Evolutionary conservation across 1,284 basidiomycete genomes (phyloP).

Genomic region (Cryptococcus deneoformans): DNA sequence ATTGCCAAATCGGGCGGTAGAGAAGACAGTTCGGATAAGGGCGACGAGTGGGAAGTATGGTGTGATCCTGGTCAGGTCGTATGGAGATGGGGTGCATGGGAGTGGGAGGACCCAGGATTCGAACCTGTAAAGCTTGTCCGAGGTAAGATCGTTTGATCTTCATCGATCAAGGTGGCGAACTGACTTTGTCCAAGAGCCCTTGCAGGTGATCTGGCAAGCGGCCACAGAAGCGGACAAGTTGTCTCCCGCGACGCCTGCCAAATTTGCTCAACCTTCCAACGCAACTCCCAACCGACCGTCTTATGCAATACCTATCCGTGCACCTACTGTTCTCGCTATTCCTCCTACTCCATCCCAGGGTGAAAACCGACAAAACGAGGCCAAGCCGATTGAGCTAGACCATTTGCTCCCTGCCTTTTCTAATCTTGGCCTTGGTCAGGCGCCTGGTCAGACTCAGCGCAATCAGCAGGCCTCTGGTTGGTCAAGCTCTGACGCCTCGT

Average conservation of each 20-base stretch:
- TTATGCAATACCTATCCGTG: conserved; percentile 45
- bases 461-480: conserved; percentile 6
- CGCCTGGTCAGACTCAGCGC: background rate
- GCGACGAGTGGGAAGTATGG: conserved; percentile 49
- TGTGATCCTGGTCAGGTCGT: conserved; percentile 48
- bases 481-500: conserved; percentile 12
- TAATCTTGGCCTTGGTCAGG: conserved; percentile 8
- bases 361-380: background rate
- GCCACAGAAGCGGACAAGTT: conserved; percentile 17
- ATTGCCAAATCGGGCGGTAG: conserved; percentile 21
- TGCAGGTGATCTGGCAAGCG: conserved; percentile 42
- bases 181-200: conserved; percentile 23
- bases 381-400: background rate
- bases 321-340: conserved; percentile 41
- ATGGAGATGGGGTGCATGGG: conserved; percentile 48
- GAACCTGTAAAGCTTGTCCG: conserved; percentile 35
- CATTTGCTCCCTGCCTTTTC: conserved; percentile 27
- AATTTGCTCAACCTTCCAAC: conserved; percentile 4
- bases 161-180: background rate
- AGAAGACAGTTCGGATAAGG: conserved; percentile 20
- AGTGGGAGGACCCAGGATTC: conserved; percentile 46
- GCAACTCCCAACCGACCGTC: conserved; percentile 34
- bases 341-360: conserved; percentile 31
- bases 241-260: conserved; percentile 12
- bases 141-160: conserved; percentile 24